Evolutionary conservation across 352 stramenopile genomes (phyloP).

Genomic region (Phytophthora sansomeana): DNA sequence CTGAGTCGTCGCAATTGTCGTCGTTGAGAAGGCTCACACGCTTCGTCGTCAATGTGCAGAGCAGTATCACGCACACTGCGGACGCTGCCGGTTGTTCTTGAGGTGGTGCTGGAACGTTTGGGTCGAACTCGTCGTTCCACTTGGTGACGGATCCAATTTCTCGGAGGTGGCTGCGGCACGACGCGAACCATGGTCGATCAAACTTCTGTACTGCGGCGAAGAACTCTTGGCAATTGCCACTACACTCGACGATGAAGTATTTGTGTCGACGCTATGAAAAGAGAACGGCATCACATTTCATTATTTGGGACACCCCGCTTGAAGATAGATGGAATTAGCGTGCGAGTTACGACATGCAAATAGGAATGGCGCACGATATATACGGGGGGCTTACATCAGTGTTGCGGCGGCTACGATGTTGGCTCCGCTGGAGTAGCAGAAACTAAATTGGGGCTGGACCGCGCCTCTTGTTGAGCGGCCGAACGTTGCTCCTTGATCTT

Average conservation of each 20-base stretch:
- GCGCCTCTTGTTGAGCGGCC: constrained; percentile 14
- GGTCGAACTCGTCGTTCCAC: constrained; percentile 16
- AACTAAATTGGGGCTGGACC: constrained; percentile 2
- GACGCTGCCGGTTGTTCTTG: constrained; percentile 7
- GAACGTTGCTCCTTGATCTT: constrained; percentile 43
- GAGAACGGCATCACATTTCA: constrained; percentile 26
- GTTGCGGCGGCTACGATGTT: constrained; percentile 11
- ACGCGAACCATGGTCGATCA: background rate
- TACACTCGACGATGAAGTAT: background rate
- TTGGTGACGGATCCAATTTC: constrained; percentile 24
- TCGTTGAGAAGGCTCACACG: constrained; percentile 9
- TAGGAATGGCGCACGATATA: constrained; percentile 33
- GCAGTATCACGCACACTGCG: constrained; percentile 15
- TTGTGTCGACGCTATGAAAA: constrained; percentile 23
- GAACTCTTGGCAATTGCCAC: background rate
- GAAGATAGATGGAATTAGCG: constrained; percentile 19
- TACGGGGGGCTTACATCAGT: constrained; percentile 19
- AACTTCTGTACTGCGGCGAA: background rate
- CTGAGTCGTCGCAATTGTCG: constrained; percentile 16
- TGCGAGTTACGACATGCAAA: constrained; percentile 27
- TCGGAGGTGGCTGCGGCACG: background rate
- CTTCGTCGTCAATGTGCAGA: constrained; percentile 13
- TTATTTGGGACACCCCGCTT: constrained; percentile 23
- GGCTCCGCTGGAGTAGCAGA: constrained; percentile 6
- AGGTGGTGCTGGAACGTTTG: constrained; percentile 9